Percentiles rank a stretch among this genome's conserved stretches.
phyloP scores from a whole-genome alignment of 1,139 yeast species.

The Nadsonia starkeyi-henricii region DNA sequence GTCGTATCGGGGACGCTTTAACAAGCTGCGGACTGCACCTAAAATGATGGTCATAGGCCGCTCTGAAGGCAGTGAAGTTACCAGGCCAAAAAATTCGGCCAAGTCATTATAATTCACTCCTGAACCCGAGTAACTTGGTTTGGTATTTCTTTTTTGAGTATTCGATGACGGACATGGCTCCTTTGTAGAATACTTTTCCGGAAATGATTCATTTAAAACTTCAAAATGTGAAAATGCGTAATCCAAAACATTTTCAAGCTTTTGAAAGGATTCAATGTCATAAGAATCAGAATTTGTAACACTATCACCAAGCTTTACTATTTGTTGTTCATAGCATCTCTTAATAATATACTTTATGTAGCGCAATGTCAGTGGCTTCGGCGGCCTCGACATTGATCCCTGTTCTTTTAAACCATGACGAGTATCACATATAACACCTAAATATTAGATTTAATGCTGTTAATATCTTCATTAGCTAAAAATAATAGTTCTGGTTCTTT shows the following conservation, averaged over 20 bases:
- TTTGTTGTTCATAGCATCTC: constrained; percentile 2
- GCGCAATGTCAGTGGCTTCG: constrained; percentile 7
- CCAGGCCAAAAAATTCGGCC: constrained; percentile 13
- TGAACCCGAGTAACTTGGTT: constrained; percentile 17
- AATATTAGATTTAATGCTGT: background rate
- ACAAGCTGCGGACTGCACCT: constrained; percentile 12
- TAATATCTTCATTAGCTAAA: constrained; percentile 16
- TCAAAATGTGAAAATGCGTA: constrained; percentile 15
- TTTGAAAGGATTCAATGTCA: constrained; percentile 1
- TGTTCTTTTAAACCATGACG: constrained; percentile 16
- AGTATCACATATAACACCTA: constrained; percentile 15
- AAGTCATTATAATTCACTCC: constrained; percentile 16
- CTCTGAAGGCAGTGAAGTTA: constrained; percentile 10
- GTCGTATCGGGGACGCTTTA: constrained; percentile 16
- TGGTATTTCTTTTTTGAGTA: constrained; percentile 7
- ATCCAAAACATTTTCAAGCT: constrained; percentile 11
- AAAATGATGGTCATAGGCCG: constrained; percentile 14
- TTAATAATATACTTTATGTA: constrained; percentile 12
- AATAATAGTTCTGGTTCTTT: constrained; percentile 5
- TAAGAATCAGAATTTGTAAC: background rate
- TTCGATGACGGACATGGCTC: too few relatives aligned
- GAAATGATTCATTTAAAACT: constrained; percentile 16
- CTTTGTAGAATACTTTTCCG: constrained; percentile 1
- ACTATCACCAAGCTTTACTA: constrained; percentile 4
- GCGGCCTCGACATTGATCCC: constrained; percentile 3